These are phyloP conservation scores for Penicillium verhagenii DNA, from an alignment of 495 filamentous ascomycete genomes.

Conservation along the genomic window DNA sequence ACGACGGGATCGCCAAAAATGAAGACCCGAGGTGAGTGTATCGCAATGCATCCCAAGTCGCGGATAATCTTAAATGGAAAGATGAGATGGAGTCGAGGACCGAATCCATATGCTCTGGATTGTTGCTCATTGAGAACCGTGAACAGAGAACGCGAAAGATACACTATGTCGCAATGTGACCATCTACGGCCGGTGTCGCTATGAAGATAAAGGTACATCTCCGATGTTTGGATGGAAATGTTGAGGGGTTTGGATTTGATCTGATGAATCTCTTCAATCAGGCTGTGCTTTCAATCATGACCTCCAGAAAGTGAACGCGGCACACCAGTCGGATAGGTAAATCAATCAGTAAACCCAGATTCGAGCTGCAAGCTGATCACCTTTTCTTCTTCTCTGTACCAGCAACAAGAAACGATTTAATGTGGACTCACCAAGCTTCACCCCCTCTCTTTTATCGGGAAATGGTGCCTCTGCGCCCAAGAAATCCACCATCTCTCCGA, in stretches of 20 bases:
- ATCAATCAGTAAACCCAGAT: background rate
- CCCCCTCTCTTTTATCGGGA: conserved; percentile 61
- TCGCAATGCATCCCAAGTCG: background rate
- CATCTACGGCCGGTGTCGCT: conserved; percentile 92
- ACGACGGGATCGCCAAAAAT: conserved; percentile 58
- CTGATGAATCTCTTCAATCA: conserved; percentile 31
- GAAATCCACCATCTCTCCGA: conserved; percentile 76
- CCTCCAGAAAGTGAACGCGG: conserved; percentile 54
- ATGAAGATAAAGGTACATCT: conserved; percentile 70
- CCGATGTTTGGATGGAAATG: background rate
- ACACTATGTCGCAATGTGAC: conserved; percentile 90
- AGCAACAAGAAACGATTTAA: conserved; percentile 79
- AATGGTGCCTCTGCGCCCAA: conserved; percentile 49
- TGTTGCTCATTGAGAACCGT: conserved; percentile 8
- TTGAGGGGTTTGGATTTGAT: conserved; percentile 25
- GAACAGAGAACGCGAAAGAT: conserved; percentile 69
- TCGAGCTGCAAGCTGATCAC: background rate
- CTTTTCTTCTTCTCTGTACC: background rate
- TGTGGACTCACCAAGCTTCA: conserved; percentile 95
- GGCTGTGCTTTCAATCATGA: conserved; percentile 92
- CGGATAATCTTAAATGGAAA: background rate
- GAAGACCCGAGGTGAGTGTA: conserved; percentile 58
- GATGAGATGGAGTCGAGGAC: conserved; percentile 2
- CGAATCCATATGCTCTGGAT: background rate
- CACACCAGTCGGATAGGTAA: conserved; percentile 60